A percentile compares a stretch with the other conserved stretches of the same genome.
Conservation (phyloP, 2,329 filamentous ascomycete genomes). For the Myriosclerotinia scirpicola region DNA sequence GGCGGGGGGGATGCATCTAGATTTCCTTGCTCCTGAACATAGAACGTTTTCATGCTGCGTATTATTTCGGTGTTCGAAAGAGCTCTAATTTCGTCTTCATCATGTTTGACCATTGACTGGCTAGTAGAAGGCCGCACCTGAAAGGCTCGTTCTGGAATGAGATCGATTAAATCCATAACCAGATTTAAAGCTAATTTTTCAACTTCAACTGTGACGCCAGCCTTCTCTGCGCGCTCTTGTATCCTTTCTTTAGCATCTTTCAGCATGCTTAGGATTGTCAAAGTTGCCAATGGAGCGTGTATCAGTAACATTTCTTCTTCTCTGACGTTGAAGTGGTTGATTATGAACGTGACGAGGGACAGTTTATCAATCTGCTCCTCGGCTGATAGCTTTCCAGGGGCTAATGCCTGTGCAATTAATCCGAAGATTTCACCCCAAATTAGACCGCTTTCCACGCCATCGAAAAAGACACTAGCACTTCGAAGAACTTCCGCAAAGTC, state of each 20-base stretch:
- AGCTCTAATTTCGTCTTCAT: constrained; percentile 38
- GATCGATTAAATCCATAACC: constrained; percentile 57
- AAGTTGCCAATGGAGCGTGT: constrained; percentile 74
- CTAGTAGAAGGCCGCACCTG: constrained; percentile 40
- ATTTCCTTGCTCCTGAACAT: constrained; percentile 68
- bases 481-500: constrained; percentile 85
- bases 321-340: constrained; percentile 84
- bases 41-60: constrained; percentile 63
- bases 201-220: constrained; percentile 34
- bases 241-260: constrained; percentile 51
- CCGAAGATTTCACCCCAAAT: constrained; percentile 83
- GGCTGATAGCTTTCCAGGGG: constrained; percentile 45
- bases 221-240: constrained; percentile 32
- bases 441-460: constrained; percentile 89
- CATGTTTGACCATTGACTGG: constrained; percentile 33
- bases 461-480: constrained; percentile 94
- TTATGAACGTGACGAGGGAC: constrained; percentile 75
- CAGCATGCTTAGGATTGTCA: constrained; percentile 62
- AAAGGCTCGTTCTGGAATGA: constrained; percentile 66
- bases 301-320: constrained; percentile 94
- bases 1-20: constrained; percentile 62
- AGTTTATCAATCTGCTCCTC: constrained; percentile 60
- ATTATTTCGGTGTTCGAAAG: constrained; percentile 54
- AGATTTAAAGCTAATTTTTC: constrained; percentile 47
- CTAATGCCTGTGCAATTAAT: constrained; percentile 62